phyloP scores from a whole-genome alignment of 2,329 filamentous ascomycete species.

The Beauveria bassiana region DNA sequence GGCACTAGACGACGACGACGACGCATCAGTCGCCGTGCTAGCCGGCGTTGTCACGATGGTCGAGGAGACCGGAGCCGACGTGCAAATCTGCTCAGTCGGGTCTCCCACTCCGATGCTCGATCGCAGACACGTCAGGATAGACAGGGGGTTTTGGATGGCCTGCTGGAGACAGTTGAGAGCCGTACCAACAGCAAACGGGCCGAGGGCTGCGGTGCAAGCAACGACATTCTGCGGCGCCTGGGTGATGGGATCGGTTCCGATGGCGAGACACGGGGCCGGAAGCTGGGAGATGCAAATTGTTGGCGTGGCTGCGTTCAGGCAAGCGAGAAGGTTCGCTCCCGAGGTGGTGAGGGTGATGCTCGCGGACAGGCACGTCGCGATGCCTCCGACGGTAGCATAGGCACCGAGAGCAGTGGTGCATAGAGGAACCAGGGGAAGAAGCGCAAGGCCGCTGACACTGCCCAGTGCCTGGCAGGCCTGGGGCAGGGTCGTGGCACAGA shows the following conservation, averaged over 20 bases:
- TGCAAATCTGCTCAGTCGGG: neutral
- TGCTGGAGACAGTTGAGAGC: conserved; percentile 8
- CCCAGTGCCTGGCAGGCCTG: conserved; percentile 11
- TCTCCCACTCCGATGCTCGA: neutral
- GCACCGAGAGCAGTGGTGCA: conserved; percentile 14
- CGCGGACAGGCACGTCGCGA: conserved; percentile 3
- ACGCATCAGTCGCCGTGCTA: neutral
- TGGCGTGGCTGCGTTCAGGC: conserved; percentile 7
- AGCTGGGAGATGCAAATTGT: conserved; percentile 11
- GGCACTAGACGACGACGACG: too few species aligned
- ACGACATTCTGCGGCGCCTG: neutral
- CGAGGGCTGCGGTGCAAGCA: conserved; percentile 10
- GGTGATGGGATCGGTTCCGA: neutral
- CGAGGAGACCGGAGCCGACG: neutral
- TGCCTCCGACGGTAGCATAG: neutral
- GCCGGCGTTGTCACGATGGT: neutral
- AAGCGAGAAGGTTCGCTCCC: conserved; percentile 2
- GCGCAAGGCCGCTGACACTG: conserved; percentile 7
- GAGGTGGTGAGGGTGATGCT: conserved; percentile 3
- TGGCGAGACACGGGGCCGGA: conserved; percentile 8
- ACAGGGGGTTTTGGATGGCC: neutral
- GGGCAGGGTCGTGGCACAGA: conserved; percentile 11
- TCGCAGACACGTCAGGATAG: neutral
- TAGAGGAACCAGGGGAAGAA: conserved; percentile 9
- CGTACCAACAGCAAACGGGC: conserved; percentile 7